Conservation (phyloP, 2,329 filamentous ascomycete genomes). For the Aspergillus oerlinghausenensis region DNA sequence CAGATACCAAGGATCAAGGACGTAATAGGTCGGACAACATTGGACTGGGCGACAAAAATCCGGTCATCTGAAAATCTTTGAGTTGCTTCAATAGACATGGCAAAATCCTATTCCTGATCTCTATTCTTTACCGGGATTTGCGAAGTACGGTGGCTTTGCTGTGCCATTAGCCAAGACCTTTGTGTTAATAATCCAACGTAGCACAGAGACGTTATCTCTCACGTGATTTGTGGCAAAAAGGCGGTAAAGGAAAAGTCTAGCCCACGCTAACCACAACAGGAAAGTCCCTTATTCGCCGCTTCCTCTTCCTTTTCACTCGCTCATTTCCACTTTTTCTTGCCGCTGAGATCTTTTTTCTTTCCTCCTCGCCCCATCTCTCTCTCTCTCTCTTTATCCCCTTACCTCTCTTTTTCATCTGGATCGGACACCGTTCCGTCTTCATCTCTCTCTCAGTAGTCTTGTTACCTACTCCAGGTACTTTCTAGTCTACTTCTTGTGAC, state of each 20-base stretch:
- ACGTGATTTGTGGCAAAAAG: background rate
- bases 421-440: background rate
- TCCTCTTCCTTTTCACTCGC: constrained; percentile 20
- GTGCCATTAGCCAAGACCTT: no score
- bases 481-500: background rate
- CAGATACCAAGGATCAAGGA: constrained; percentile 15
- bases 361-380: constrained; percentile 18
- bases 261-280: background rate
- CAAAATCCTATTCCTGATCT: background rate
- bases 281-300: constrained; percentile 11
- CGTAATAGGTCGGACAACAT: constrained; percentile 14
- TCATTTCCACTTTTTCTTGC: constrained; percentile 18
- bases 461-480: background rate
- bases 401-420: background rate
- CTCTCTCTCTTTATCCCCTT: constrained; percentile 17
- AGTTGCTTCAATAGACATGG: background rate
- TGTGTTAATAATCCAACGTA: no score
- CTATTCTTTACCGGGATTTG: background rate
- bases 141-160: no score
- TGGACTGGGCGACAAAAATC: constrained; percentile 11
- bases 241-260: constrained; percentile 1
- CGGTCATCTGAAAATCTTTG: background rate
- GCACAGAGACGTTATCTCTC: background rate
- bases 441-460: background rate
- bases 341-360: constrained; percentile 14